Conservation (phyloP, 1,284 basidiomycete genomes). For the Erythrobasidium hasegawianum region DNA sequence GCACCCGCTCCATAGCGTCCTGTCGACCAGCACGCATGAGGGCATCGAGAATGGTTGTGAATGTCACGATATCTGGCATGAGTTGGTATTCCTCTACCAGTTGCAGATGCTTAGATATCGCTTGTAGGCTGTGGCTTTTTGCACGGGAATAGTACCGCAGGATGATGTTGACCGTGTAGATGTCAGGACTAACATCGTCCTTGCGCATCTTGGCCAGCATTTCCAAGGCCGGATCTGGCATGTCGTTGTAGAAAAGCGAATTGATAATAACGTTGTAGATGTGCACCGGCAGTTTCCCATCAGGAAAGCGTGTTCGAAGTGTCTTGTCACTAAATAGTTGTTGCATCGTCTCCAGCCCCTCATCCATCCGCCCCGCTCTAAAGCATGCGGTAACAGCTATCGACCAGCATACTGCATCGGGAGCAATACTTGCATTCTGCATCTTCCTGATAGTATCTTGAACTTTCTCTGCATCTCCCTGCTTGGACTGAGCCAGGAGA, state of each 20-base stretch:
- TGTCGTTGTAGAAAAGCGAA: conserved; percentile 19
- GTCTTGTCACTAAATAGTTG: background rate
- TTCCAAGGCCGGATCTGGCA: conserved; percentile 8
- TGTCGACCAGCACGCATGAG: conserved; percentile 18
- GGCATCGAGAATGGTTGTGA: conserved; percentile 27
- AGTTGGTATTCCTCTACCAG: background rate
- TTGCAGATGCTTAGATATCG: conserved; percentile 4
- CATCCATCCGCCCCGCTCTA: conserved; percentile 12
- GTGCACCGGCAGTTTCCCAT: background rate
- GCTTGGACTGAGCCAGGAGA: conserved; percentile 15
- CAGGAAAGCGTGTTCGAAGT: background rate
- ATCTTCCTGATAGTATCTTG: conserved; percentile 13
- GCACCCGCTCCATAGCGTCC: conserved; percentile 23
- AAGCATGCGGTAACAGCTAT: conserved; percentile 17
- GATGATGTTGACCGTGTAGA: conserved; percentile 27
- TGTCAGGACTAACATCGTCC: conserved; percentile 9
- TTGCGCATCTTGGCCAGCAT: conserved; percentile 13
- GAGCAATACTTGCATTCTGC: conserved; percentile 1
- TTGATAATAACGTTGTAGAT: conserved; percentile 27
- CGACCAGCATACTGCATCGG: conserved; percentile 17
- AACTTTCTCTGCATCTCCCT: conserved; percentile 1
- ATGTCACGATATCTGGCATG: conserved; percentile 18
- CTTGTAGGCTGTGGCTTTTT: conserved; percentile 6
- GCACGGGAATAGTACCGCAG: conserved; percentile 23
- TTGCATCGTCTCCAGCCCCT: conserved; percentile 4